A percentile compares a stretch with the other conserved stretches of the same genome.
phyloP scores from a whole-genome alignment of 768 basidiomycete species.

The Boletellus sp. region DNA sequence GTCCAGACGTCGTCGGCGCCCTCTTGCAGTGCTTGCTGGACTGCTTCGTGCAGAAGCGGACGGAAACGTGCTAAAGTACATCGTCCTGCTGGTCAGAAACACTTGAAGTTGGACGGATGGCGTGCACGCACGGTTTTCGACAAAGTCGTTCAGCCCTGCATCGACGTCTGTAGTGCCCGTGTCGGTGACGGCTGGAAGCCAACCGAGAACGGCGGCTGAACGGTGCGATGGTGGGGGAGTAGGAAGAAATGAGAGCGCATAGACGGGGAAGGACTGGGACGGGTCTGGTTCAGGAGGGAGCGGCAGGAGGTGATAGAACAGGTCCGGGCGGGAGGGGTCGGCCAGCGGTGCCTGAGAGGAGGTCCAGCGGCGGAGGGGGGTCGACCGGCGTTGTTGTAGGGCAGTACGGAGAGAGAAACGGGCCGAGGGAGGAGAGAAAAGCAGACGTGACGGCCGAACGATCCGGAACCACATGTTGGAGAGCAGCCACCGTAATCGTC shows the following conservation, averaged over 20 bases:
- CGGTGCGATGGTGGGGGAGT: slow-evolving; percentile 40
- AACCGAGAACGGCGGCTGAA: slow-evolving; percentile 60
- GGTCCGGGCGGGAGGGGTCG: slow-evolving; percentile 60
- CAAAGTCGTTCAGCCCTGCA: slow-evolving; percentile 66
- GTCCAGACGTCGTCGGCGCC: slow-evolving; percentile 62
- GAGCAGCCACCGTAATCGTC: not conserved
- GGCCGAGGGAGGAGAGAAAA: not conserved
- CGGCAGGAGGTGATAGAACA: slow-evolving; percentile 65
- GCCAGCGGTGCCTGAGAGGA: slow-evolving; percentile 27
- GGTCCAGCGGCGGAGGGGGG: slow-evolving; percentile 11
- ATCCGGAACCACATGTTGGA: slow-evolving; percentile 10
- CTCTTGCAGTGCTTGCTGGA: slow-evolving; percentile 52
- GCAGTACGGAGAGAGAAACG: not conserved
- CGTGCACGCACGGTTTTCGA: slow-evolving; percentile 57
- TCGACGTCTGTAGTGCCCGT: slow-evolving; percentile 33
- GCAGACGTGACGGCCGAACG: not conserved
- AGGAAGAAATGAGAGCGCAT: slow-evolving; percentile 63
- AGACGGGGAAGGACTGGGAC: slow-evolving; percentile 45
- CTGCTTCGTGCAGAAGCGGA: slow-evolving; percentile 54
- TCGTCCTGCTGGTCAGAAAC: not conserved
- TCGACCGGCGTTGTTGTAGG: slow-evolving; percentile 4
- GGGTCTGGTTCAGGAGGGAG: slow-evolving; percentile 44
- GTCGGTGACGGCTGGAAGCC: slow-evolving; percentile 53
- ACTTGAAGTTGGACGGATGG: not conserved
- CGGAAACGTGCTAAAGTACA: slow-evolving; percentile 52